phyloP scores from a whole-genome alignment of 2,329 filamentous ascomycete genomes.

The Cordyceps farinosa region DNA sequence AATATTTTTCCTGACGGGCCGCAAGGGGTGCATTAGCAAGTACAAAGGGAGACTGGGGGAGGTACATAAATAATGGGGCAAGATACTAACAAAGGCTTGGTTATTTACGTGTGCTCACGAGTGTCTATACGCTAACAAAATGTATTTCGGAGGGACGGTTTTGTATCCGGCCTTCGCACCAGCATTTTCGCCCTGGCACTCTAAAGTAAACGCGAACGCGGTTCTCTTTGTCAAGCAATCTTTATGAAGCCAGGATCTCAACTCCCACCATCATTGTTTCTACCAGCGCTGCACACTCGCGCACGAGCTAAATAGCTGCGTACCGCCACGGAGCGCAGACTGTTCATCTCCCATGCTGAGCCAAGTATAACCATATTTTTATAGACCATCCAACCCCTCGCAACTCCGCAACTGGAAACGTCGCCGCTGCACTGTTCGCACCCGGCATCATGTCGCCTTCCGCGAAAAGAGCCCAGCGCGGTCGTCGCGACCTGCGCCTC shows the following conservation, averaged over 20 bases:
- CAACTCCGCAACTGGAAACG: neutral
- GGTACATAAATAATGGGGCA: neutral
- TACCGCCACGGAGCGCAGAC: neutral
- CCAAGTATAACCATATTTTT: neutral
- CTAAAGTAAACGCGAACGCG: constrained; percentile 18
- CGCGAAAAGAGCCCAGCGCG: constrained; percentile 36
- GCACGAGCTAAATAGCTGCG: neutral
- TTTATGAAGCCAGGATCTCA: constrained; percentile 2
- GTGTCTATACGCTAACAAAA: neutral
- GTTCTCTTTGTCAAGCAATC: constrained; percentile 14
- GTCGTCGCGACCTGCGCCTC: constrained; percentile 38
- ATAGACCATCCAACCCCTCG: neutral
- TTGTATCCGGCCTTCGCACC: neutral
- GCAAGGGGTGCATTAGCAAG: neutral
- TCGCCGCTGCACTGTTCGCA: constrained; percentile 9
- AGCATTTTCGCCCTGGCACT: constrained; percentile 7
- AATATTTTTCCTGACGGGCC: neutral
- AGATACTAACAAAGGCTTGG: neutral
- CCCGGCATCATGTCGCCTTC: constrained; percentile 34
- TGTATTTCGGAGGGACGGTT: neutral
- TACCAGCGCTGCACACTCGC: neutral
- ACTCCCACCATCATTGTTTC: neutral
- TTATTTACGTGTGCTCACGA: neutral
- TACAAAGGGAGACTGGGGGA: constrained; percentile 11
- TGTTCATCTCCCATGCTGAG: neutral